Conservation (phyloP, 805 yeast genomes). For the Yarrowia sp. region DNA sequence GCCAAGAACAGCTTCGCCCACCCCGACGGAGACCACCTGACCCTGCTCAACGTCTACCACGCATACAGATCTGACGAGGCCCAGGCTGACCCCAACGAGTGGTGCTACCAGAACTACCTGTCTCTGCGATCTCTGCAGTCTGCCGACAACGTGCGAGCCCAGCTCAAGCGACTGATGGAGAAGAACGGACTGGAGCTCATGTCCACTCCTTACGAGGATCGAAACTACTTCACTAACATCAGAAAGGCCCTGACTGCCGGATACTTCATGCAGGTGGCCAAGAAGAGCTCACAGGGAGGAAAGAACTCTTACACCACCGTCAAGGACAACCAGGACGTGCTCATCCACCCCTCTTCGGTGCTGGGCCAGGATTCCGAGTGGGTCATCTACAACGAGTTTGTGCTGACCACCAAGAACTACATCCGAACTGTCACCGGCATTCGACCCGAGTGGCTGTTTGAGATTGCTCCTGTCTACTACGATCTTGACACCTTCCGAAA, state of each 20-base stretch:
- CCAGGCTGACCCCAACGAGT: constrained; percentile 61
- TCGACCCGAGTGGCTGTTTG: constrained; percentile 90
- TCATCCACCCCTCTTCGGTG: constrained; percentile 92
- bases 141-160: constrained; percentile 87
- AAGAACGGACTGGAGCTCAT: constrained; percentile 74
- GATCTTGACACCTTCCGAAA: constrained; percentile 66
- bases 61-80: constrained; percentile 83
- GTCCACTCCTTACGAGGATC: constrained; percentile 71
- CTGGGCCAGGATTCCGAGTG: constrained; percentile 89
- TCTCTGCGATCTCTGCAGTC: constrained; percentile 82
- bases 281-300: constrained; percentile 61
- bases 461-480: constrained; percentile 76
- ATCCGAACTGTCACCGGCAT: constrained; percentile 92
- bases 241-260: constrained; percentile 90
- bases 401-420: constrained; percentile 89
- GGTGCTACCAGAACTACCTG: constrained; percentile 92
- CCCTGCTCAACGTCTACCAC: constrained; percentile 85
- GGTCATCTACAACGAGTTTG: constrained; percentile 95
- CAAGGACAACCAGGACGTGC: constrained; percentile 94
- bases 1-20: constrained; percentile 87
- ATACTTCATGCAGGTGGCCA: constrained; percentile 98
- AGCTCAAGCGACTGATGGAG: constrained; percentile 83
- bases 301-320: constrained; percentile 78
- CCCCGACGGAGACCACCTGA: constrained; percentile 93
- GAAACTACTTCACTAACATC: constrained; percentile 73